Evolutionary conservation across 208 protist species (phyloP), one percentile per base, ranked within the genome.

Genomic region (Trypanosoma cruzi): DNA sequence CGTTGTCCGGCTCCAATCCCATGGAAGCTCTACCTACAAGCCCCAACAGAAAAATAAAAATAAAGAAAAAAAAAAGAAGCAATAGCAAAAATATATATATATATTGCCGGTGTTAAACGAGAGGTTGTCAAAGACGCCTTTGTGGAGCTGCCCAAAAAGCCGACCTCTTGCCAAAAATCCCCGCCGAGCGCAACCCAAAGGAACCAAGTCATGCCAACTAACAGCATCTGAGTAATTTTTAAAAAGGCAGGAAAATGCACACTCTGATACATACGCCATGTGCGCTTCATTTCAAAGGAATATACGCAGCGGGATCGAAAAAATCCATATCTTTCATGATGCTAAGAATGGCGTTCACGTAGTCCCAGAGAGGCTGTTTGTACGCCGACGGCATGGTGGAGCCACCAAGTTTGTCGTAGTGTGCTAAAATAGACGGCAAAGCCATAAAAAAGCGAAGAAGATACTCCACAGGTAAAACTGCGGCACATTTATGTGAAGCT

Each of bases 381-480:
- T 84, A 83, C 65, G 78, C 83, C 18, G 57, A 20, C 0, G 90
- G 90, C 71, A 93, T 88, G 5, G 64, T 29, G 24, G 65, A 72
- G n/a, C 79, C 87, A 28, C 87, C 79, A 2, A 96, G 74, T 32
- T 86, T 90, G 77, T 93, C 80, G 73, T 96, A 96, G 68, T 96
- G 90, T 26, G 81, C 81, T 1, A 96, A 52, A 34, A 96, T 81
- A 34, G 75, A 78, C 20, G 90, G 90, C 18, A 96, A 65, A 13
- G 87, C 82, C 24, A 93, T 59, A 58, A 89, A 91, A 14, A 93
- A 78, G 8, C 90, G 78, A 48, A 96, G 75, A 10, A 96, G 73
- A 37, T 96, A 96, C 75, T 96, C 87, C 13, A 92, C 55, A 20
- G 87, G 79, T 46, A 96, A 57, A 20, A 93, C 86, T 1, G 74